phyloP scores from a whole-genome alignment of 352 stramenopile genomes.

The Halophytophthora polymorphica region DNA sequence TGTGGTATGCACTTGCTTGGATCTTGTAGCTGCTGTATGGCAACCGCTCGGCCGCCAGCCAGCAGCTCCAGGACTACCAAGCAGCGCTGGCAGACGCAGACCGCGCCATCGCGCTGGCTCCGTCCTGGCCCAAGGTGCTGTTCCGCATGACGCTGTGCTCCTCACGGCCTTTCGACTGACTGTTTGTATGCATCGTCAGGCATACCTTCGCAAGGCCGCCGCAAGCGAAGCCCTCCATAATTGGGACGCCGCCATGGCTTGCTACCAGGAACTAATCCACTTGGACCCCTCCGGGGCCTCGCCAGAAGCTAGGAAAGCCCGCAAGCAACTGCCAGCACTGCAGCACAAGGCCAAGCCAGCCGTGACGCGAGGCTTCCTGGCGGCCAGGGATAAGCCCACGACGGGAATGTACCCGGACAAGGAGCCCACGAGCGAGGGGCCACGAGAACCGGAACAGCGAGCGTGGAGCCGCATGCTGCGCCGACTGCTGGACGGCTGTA shows the following conservation, averaged over 20 bases:
- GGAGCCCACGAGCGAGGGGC: conserved; percentile 32
- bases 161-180: not conserved
- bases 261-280: conserved; percentile 70
- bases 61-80: conserved; percentile 68
- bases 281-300: conserved; percentile 43
- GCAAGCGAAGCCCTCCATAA: conserved; percentile 68
- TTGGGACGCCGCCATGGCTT: conserved; percentile 56
- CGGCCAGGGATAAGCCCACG: conserved; percentile 20
- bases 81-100: conserved; percentile 85
- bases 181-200: conserved; percentile 21
- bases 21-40: conserved; percentile 53
- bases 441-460: conserved; percentile 33
- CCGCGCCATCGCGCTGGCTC: conserved; percentile 68
- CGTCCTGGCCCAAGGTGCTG: conserved; percentile 89
- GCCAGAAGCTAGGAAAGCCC: conserved; percentile 49
- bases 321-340: conserved; percentile 38
- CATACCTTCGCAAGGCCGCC: conserved; percentile 87
- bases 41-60: conserved; percentile 87
- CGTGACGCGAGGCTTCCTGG: conserved; percentile 54
- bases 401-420: conserved; percentile 65
- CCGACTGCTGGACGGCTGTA: conserved; percentile 60
- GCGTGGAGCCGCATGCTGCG: conserved; percentile 68
- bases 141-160: not conserved
- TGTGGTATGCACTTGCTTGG: not conserved
- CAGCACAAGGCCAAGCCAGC: conserved; percentile 13